Evolutionary conservation across 139 green algal species (phyloP), one percentile per base, ranked within the genome.

Genomic region (Chlamydomonas eustigma): DNA sequence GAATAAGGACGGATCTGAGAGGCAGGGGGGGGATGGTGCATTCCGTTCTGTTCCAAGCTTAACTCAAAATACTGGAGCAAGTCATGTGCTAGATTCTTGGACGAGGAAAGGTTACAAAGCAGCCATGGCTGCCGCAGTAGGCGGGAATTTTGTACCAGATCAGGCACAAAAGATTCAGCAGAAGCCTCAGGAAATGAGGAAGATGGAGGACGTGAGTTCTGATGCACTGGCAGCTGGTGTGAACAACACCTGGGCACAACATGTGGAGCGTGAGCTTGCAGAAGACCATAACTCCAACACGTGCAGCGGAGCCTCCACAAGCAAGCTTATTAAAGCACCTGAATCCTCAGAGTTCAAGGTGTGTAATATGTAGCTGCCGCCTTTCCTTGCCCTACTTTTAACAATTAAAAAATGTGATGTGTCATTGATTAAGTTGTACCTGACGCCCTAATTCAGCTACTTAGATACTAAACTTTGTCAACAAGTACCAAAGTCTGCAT

Each of bases 191-290:
- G n/a, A n/a, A n/a, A n/a, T n/a, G n/a, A n/a, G n/a, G n/a, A n/a
- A n/a, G n/a, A n/a, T n/a, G n/a, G n/a, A n/a, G n/a, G n/a, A n/a
- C n/a, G n/a, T n/a, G n/a, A n/a, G n/a, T n/a, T n/a, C n/a, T n/a
- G n/a, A 68, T 32, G 8, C 36, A 37, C 0, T n/a, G 28, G 39
- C 64, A 37, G 52, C 33, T 12, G 58, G n/a, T 28, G 71, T 22
- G 25, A 35, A 30, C 2, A 76, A 82, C 73, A 74, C 35, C 0
- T 88, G 79, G 79, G 51, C 65, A 0, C 51, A 64, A 31, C 77
- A 85, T 25, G 67, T 85, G 39, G 71, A 76, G n/a, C 70, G 77
- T 24, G 73, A 81, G 51, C 72, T 84, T 32, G 37, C 28, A 1
- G 74, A 81, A 1, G 39, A n/a, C n/a, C n/a, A n/a, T n/a, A n/a